phyloP scores from a whole-genome alignment of 257 asterid species.

The Linderniella brevidens region DNA sequence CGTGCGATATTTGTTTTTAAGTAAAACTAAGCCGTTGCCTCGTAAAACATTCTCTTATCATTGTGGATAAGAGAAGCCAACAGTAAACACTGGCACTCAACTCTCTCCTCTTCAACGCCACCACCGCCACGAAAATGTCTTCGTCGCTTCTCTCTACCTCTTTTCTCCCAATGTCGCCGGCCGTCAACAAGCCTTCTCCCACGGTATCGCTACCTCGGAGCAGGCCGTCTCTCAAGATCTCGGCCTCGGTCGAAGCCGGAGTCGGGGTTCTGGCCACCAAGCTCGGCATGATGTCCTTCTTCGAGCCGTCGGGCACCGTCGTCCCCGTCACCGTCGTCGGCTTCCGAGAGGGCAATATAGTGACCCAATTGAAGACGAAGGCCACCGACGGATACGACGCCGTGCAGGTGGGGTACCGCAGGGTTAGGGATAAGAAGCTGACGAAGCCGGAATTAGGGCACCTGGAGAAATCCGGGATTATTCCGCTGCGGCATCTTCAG shows the following conservation, averaged over 20 bases:
- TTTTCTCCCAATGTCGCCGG: background rate
- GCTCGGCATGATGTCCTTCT: slow-evolving; percentile 85
- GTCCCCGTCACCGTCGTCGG: slow-evolving; percentile 93
- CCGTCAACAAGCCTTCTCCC: too few species aligned
- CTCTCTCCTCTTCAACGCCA: too few species aligned
- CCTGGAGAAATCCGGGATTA: slow-evolving; percentile 70
- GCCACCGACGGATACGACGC: slow-evolving; percentile 77
- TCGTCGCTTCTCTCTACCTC: background rate
- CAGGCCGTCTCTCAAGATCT: slow-evolving; percentile 10
- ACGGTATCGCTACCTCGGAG: too few species aligned
- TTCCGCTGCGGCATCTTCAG: slow-evolving; percentile 81
- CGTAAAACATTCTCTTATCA: too few species aligned
- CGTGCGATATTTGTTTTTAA: too few species aligned
- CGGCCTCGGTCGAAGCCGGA: slow-evolving; percentile 84
- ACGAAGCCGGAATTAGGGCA: slow-evolving; percentile 94
- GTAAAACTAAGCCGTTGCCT: too few species aligned
- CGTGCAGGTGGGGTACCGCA: slow-evolving; percentile 81
- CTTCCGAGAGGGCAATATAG: slow-evolving; percentile 84
- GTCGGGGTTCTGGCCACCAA: slow-evolving; percentile 82
- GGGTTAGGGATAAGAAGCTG: slow-evolving; percentile 66
- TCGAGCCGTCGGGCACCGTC: slow-evolving; percentile 52
- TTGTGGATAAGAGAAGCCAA: too few species aligned
- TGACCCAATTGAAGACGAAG: slow-evolving; percentile 72
- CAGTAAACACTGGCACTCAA: too few species aligned
- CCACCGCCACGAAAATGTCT: too few species aligned